A percentile compares a stretch with the other conserved stretches of the same genome.
Conservation (phyloP, 306 rosid species). For the Delonix regia region DNA sequence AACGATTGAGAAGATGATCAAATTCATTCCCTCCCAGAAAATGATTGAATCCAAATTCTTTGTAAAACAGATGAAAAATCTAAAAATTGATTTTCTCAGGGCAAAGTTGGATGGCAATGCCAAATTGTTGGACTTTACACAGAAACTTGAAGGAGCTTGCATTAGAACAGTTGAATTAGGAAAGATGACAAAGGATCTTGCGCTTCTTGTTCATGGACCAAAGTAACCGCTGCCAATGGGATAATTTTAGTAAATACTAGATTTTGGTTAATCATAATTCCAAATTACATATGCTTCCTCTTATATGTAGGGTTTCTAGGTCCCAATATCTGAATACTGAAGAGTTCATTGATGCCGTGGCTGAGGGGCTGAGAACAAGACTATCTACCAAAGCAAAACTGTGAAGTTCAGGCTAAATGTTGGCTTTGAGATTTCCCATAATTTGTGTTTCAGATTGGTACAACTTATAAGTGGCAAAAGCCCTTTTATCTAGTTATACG, state of each 20-base stretch:
- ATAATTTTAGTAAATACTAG: conserved; percentile 17
- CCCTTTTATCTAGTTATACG: neutral
- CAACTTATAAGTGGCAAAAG: neutral
- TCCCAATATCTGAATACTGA: conserved; percentile 81
- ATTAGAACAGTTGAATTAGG: conserved; percentile 81
- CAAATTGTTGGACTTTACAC: conserved; percentile 65
- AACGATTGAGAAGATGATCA: conserved; percentile 13
- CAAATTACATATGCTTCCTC: conserved; percentile 20
- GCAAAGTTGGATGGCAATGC: conserved; percentile 88
- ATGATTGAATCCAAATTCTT: neutral
- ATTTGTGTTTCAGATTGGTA: neutral
- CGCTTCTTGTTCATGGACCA: conserved; percentile 83
- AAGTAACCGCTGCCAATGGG: conserved; percentile 56
- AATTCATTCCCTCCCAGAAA: neutral
- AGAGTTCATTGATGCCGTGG: conserved; percentile 94
- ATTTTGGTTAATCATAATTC: neutral
- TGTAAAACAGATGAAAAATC: neutral
- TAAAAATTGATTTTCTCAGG: conserved; percentile 50
- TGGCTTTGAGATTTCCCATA: conserved; percentile 11
- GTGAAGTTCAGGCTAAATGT: conserved; percentile 32
- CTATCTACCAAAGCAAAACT: conserved; percentile 48
- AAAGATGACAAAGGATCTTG: conserved; percentile 99
- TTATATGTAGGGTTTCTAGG: conserved; percentile 68
- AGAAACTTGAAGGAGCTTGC: conserved; percentile 90
- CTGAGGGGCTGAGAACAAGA: conserved; percentile 55